Percentiles rank a stretch among this genome's conserved stretches.
Conservation (phyloP, 2,329 filamentous ascomycete species). For the Aquanectria penicillioides region DNA sequence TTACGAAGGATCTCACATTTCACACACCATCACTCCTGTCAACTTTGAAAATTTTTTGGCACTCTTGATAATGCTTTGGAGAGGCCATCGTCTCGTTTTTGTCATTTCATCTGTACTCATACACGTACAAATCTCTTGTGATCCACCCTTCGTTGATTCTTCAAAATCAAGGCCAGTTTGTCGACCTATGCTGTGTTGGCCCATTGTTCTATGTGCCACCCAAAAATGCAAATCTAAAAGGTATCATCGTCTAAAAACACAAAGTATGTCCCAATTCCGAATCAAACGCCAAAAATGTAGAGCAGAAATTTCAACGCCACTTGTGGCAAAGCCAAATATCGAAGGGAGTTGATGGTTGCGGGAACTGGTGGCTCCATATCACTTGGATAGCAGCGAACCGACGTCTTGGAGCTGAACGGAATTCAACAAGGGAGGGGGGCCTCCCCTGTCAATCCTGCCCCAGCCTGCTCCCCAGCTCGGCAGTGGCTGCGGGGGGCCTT, state of each 20-base stretch:
- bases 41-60: too few species aligned
- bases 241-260: conserved; percentile 44
- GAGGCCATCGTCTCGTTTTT: conserved; percentile 7
- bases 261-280: conserved; percentile 28
- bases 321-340: conserved; percentile 13
- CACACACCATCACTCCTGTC: too few species aligned
- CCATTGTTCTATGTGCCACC: conserved; percentile 18
- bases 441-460: conserved; percentile 44
- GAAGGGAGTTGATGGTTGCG: too few species aligned
- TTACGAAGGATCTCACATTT: too few species aligned
- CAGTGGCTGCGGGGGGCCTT: conserved; percentile 28
- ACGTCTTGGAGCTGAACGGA: conserved; percentile 48
- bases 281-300: conserved; percentile 40
- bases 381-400: conserved; percentile 42
- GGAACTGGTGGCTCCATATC: too few species aligned
- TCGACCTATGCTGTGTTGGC: not conserved
- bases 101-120: conserved; percentile 22
- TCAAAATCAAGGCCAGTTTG: not conserved
- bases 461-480: conserved; percentile 46
- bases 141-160: not conserved
- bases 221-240: conserved; percentile 39
- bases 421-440: conserved; percentile 40
- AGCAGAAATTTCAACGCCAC: too few species aligned
- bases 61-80: too few species aligned
- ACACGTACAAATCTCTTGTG: conserved; percentile 7